Base-by-base conservation (phyloP, 805 yeast species). In the Jamesozyma lodderae region DNA sequence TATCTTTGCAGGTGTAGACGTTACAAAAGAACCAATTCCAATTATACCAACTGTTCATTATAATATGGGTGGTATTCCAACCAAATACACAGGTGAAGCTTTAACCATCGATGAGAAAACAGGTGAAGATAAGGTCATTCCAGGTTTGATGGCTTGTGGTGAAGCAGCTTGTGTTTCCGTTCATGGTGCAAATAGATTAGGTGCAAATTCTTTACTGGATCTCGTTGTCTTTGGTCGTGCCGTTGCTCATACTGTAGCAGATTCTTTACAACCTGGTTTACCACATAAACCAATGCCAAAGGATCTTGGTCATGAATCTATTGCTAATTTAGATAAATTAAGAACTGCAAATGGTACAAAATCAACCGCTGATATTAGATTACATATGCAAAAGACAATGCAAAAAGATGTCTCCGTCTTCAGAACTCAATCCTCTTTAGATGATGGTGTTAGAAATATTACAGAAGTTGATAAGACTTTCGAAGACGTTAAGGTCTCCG, bases 31-130 rank as follows among this genome's bases (percentile, higher is more conserved):
- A 70, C 98, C 98, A 59, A 92, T 92, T 63, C 98, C 97, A 55
- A 88, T 90, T 55, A 68, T 92, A 53, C 98, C 98, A 55, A 90
- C 98, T 49, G 98, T 92, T 45, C 98, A 90, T 69, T 90, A 92
- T 74, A 90, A 90, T 69, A 90, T 90, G 98, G 98, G 98, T 67
- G 97, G 97, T 79, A 85, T 90, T 51, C 98, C 98, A 65, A 92
- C 98, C 51, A 85, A 81, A 66, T 92, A 86, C 82, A 83, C 81
- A 49, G 98, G 97, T 72, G 96, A 90, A 70, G 96, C 79, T 37
- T 62, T 90, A 46, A 85, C 85, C 33, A 60, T 81, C 55, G 86
- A 82, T 59, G 90, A 75, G 59, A 69, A 74, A 49, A 67, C 73
- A 36, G 98, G 98, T 53, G 78, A 90, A 57, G 98, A 92, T 63